Evolutionary conservation across 345 rosid species (phyloP).

Genomic region (Kandelia obovata): DNA sequence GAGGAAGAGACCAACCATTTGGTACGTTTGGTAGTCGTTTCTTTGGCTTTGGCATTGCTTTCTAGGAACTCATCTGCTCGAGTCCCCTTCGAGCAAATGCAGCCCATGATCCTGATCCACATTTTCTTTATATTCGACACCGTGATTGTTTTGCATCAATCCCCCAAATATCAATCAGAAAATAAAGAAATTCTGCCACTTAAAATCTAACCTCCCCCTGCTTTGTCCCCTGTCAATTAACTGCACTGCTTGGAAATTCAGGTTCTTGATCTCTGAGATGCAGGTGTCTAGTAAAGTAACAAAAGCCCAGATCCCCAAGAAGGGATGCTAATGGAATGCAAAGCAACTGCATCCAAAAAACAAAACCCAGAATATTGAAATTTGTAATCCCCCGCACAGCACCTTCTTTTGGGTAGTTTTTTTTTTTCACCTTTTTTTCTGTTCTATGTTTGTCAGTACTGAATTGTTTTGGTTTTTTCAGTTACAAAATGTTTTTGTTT

Average conservation of each 20-base stretch:
- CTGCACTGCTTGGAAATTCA: not conserved
- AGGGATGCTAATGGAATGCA: slow-evolving; percentile 2
- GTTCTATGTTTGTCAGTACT: too few species aligned
- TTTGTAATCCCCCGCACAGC: too few species aligned
- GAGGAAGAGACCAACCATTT: slow-evolving; percentile 39
- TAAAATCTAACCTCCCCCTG: not conserved
- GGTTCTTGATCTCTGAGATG: not conserved
- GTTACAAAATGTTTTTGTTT: too few species aligned
- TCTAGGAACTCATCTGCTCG: slow-evolving; percentile 30
- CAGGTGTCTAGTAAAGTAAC: not conserved
- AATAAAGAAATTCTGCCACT: not conserved
- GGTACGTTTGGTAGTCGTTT: slow-evolving; percentile 28
- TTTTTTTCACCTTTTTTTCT: too few species aligned
- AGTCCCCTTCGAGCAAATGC: slow-evolving; percentile 77
- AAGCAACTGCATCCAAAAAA: not conserved
- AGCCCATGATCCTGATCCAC: slow-evolving; percentile 59
- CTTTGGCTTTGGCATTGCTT: slow-evolving; percentile 31
- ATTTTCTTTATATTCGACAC: slow-evolving; percentile 5
- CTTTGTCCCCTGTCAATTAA: not conserved
- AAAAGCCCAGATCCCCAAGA: slow-evolving; percentile 16
- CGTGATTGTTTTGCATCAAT: not conserved
- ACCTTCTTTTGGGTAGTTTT: too few species aligned
- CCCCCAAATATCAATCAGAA: not conserved
- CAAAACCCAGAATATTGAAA: too few species aligned
- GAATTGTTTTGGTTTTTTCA: too few species aligned